A percentile compares a stretch with the other conserved stretches of the same genome.
Evolutionary conservation across 495 filamentous ascomycete species (phyloP).

Genomic region (Corynascus novoguineensis): DNA sequence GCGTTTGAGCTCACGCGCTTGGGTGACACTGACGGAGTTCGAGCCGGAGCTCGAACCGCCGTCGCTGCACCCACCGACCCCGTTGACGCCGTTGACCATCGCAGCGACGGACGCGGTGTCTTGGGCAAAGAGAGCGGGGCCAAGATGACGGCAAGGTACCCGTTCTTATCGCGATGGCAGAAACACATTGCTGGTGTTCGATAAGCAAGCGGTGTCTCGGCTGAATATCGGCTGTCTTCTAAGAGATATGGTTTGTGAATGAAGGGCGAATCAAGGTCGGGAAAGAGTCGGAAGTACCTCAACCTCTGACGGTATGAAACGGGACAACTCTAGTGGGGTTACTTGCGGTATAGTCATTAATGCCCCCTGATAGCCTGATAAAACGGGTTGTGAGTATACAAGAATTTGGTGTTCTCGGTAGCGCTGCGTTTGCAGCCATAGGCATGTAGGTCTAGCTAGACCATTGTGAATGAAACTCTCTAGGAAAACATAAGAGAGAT

Average conservation of each 20-base stretch:
- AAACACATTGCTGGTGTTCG: neutral
- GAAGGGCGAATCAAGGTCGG: neutral
- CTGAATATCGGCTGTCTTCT: constrained; percentile 3
- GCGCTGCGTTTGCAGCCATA: too few relatives aligned
- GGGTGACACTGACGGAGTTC: neutral
- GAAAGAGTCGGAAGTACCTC: neutral
- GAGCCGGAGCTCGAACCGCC: neutral
- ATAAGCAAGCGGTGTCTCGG: constrained; percentile 9
- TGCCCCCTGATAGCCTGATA: too few relatives aligned
- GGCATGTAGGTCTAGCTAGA: too few relatives aligned
- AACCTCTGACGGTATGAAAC: too few relatives aligned
- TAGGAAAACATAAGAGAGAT: too few relatives aligned
- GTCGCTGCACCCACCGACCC: neutral
- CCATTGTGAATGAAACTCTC: too few relatives aligned
- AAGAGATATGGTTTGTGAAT: neutral
- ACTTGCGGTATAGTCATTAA: too few relatives aligned
- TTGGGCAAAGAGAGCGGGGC: neutral
- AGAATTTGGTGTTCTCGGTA: too few relatives aligned
- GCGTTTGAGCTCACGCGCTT: neutral
- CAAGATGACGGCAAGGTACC: neutral
- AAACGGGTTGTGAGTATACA: too few relatives aligned
- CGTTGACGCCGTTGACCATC: constrained; percentile 1
- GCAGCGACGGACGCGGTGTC: neutral
- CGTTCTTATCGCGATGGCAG: constrained; percentile 10
- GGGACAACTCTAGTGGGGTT: too few relatives aligned